Base-by-base conservation (phyloP, 2,329 filamentous ascomycete species). In the Rhynchosporium secalis region DNA sequence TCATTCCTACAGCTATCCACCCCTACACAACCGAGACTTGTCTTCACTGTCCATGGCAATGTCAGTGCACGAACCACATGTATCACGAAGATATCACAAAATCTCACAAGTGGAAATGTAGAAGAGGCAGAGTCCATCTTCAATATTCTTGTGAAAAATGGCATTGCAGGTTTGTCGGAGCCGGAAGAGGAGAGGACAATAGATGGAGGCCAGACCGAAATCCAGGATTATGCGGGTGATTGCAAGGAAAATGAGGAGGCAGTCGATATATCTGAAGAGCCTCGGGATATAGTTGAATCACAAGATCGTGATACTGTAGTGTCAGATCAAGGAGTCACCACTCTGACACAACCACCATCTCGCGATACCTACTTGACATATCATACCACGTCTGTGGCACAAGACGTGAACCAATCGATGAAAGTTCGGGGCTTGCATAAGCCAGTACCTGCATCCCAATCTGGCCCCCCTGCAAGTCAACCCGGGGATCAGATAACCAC, bases 11-110 rank as follows among this genome's bases (percentile, higher is more conserved):
- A 75, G 46, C 75, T 75, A 9, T 79, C 81, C 6, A 78, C 77
- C 0, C 70, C 76, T 9, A 73, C 74, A 57, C 78, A 79, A 62
- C 85, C 81, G 66, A 80, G 80, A 61, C 72, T 88, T 4, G 85
- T 86, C 7, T 86, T 88, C 66, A 76, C 86, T 73, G 80, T 85
- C 58, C 86, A 85, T 3, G 84, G 86, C 9, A 83, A 82, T 3
- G 77, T 81, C 9, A 77, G 80, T 60, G 84, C 84, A 1, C 80
- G 82, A 58, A 74, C 80, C 5, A 75, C 80, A 29, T 88, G 85
- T 68, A 79, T 88, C 60, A 74, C 76, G 41, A 76, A 77, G 36
- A 85, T 88, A 56, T 81, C 80, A 71, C 73, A 81, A 57, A 76
- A 83, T 62, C 74, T 82, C 60, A 83, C 81, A 0, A 70, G 77